phyloP scores from a whole-genome alignment of 176 grass and related monocot species.

The Zizania latifolia region DNA sequence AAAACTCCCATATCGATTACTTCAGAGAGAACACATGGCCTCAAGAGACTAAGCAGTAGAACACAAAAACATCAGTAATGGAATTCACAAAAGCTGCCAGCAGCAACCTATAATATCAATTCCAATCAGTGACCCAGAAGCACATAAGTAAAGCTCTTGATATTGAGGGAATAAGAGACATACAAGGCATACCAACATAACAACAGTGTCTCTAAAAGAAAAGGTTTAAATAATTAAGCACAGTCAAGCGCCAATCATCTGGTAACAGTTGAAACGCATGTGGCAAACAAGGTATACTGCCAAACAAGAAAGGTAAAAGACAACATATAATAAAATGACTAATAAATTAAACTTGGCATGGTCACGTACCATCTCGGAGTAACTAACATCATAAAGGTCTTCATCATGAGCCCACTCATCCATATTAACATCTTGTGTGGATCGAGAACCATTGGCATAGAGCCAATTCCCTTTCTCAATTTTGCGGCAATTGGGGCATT shows the following conservation, averaged over 20 bases:
- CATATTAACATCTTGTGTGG: conserved; percentile 53
- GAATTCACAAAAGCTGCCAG: neutral
- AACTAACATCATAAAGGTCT: conserved; percentile 81
- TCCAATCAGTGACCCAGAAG: neutral
- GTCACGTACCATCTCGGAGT: conserved; percentile 64
- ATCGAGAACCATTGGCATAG: conserved; percentile 64
- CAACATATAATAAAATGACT: neutral
- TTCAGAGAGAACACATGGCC: neutral
- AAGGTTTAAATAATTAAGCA: conserved; percentile 13
- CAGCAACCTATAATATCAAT: neutral
- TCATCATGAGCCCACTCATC: conserved; percentile 86
- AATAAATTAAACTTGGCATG: neutral
- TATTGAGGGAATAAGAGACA: neutral
- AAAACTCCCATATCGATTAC: neutral
- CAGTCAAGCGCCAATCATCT: conserved; percentile 1
- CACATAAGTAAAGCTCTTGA: neutral
- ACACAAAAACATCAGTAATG: neutral
- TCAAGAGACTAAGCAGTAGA: neutral
- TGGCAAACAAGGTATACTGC: neutral
- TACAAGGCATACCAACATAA: neutral
- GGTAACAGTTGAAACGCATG: neutral
- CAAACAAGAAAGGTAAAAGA: neutral
- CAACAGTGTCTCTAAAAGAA: conserved; percentile 10
- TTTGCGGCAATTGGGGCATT: conserved; percentile 98
- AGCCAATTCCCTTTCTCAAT: conserved; percentile 98